Evolutionary conservation across 2,329 filamentous ascomycete genomes (phyloP).

Genomic region (Balansia obtecta): DNA sequence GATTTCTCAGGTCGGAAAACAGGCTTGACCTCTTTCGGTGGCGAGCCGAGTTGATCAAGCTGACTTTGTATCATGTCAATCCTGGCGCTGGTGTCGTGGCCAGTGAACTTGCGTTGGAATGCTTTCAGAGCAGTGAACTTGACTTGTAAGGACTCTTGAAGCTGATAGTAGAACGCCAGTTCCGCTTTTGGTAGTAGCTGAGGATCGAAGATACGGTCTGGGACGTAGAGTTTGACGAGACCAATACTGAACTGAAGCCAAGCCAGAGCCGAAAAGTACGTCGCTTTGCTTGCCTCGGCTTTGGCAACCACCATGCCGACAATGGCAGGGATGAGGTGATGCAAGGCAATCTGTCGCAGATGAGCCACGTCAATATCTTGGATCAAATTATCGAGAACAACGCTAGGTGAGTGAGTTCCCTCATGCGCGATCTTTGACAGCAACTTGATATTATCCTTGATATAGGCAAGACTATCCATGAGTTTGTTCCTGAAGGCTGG

Average conservation of each 20-base stretch:
- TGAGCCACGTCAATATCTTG: slow-evolving; percentile 20
- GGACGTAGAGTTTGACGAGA: slow-evolving; percentile 68
- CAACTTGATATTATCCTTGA: slow-evolving; percentile 11
- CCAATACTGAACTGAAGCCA: slow-evolving; percentile 69
- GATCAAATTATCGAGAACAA: slow-evolving; percentile 13
- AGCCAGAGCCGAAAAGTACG: slow-evolving; percentile 36
- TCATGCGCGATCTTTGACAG: slow-evolving; percentile 4
- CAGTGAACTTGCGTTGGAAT: slow-evolving; percentile 58
- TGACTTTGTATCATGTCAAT: slow-evolving; percentile 51
- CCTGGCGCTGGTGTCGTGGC: slow-evolving; percentile 55
- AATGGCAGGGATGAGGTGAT: slow-evolving; percentile 34
- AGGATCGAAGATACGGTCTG: slow-evolving; percentile 78
- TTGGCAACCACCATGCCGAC: slow-evolving; percentile 26
- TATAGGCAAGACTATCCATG: slow-evolving; percentile 14
- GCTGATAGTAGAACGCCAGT: slow-evolving; percentile 41
- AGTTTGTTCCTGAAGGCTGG: slow-evolving; percentile 17
- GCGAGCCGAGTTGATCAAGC: slow-evolving; percentile 49
- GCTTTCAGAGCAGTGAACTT: slow-evolving; percentile 47
- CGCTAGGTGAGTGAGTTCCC: slow-evolving; percentile 1
- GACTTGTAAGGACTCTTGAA: slow-evolving; percentile 39
- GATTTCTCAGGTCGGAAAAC: slow-evolving; percentile 62
- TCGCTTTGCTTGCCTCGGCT: slow-evolving; percentile 9
- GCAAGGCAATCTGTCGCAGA: slow-evolving; percentile 23
- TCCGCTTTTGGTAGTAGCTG: slow-evolving; percentile 54
- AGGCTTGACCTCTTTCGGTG: slow-evolving; percentile 48